Evolutionary conservation across 1,139 yeast species (phyloP), one percentile per base, ranked within the genome.

Genomic region (Yamadazyma songkhlaensis): DNA sequence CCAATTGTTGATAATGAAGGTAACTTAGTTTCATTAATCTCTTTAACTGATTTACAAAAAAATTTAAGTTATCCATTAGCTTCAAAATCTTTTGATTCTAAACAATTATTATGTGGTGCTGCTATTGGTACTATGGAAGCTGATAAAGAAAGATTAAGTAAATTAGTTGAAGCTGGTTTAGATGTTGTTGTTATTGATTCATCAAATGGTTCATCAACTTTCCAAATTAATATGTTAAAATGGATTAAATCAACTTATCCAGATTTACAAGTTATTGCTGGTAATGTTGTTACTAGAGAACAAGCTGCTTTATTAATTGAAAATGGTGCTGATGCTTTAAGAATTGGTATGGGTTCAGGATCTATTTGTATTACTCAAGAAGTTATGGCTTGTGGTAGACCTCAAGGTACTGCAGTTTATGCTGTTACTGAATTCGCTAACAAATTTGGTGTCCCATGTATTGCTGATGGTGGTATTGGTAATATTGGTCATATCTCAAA

Each of bases 321-420:
- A 55, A 97, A 95, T 41, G 98, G 98, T 68, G 96, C 95, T 41
- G 99, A 92, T 67, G 98, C 90, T 62, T 78, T 92, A 58, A 89
- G 97, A 78, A 90, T 92, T 51, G 99, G 98, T 72, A 92, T 92
- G 99, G 99, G 99, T 57, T 88, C 97, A 31, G 98, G 98, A 59
- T 88, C 97, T 43, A 92, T 92, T 60, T 92, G 97, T 78, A 94
- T 92, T 60, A 92, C 98, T 41, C 98, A 94, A 74, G 99, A 92
- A 72, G 98, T 92, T 44, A 92, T 92, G 99, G 98, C 99, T 37
- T 95, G 96, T 72, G 99, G 99, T 70, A 90, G 98, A 78, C 98
- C 99, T 44, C 98, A 94, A 76, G 99, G 97, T 71, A 87, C 96
- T 46, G 96, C 96, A 44, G 96, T 88, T 40, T 87, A 77, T 72